A percentile compares a stretch with the other conserved stretches of the same genome.
phyloP scores from a whole-genome alignment of 305 asterid genomes.

The Solanum aculeatissimum region DNA sequence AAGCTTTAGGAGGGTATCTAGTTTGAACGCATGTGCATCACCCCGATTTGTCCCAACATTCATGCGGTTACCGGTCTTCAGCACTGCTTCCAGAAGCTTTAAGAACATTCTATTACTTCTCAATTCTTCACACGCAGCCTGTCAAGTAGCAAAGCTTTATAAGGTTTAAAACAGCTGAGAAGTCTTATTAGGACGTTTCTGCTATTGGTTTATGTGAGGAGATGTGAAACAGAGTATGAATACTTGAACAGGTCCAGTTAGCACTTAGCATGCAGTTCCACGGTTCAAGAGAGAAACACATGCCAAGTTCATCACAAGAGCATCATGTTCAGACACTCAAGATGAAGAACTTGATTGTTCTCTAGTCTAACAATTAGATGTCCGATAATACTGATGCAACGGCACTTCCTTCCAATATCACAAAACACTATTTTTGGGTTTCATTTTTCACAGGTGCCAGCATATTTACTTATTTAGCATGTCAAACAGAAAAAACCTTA shows the following conservation, averaged over 20 bases:
- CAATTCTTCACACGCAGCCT: slow-evolving; percentile 89
- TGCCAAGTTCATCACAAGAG: not conserved
- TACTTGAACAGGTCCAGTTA: not conserved
- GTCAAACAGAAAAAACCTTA: not conserved
- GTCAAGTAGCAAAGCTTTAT: slow-evolving; percentile 5
- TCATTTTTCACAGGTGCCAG: not conserved
- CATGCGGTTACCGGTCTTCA: slow-evolving; percentile 95
- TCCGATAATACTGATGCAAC: not conserved
- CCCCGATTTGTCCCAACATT: slow-evolving; percentile 97
- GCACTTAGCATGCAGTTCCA: not conserved
- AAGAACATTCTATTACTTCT: slow-evolving; percentile 82
- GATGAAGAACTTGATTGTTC: not conserved
- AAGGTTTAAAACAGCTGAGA: not conserved
- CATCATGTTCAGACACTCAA: not conserved
- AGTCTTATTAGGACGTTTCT: not conserved
- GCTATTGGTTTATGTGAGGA: not conserved
- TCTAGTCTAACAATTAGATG: not conserved
- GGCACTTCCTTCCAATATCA: not conserved
- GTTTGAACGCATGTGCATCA: slow-evolving; percentile 94
- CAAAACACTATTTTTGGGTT: not conserved
- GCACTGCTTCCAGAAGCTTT: slow-evolving; percentile 89
- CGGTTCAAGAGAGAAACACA: not conserved
- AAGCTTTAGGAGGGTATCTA: slow-evolving; percentile 90
- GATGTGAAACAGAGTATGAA: not conserved
- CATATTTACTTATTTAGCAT: not conserved